Evolutionary conservation across 139 green algal genomes (phyloP), one percentile per base, ranked within the genome.

Genomic region (Yamagishiella unicocca): DNA sequence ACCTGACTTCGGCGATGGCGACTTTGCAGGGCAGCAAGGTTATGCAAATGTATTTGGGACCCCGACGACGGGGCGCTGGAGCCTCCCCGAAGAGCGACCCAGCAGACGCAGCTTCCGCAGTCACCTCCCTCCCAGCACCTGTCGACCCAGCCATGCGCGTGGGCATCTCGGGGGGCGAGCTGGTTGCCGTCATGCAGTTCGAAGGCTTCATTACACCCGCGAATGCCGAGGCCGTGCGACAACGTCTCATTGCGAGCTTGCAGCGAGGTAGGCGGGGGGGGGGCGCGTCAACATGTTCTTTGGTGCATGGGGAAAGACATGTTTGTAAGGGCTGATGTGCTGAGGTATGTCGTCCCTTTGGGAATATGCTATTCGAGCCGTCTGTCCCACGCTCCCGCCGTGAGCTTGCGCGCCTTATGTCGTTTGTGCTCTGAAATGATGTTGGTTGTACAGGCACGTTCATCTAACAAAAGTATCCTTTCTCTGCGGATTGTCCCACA

Each of bases 131-230:
- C 38, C 90, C 88, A 2, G 81, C 71, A 1, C 90, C 88, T 37
- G 76, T 1, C 0, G 43, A 62, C 0, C 19, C 50, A 10, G 67
- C 6, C 4, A 90, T 95, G 25, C 43, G 68, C 7, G 55, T 96
- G 22, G 33, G 42, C 38, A 80, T 94, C 9, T 87, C 88, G 0
- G 94, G 94, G 29, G 94, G 94, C 1, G 94, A 96, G 91, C 67
- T 96, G 43, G 82, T 96, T 22, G 94, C 94, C 19, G 88, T 92
- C 24, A 33, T 83, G 29, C 76, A 66, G 58, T 96, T 96, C 86
- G 92, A 94, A 58, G 93, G 93, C 24, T 90, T 92, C 85, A 94
- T 94, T 62, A 96, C 93, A 1, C 90, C 90, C n/a, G 54, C 92
- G 35, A 73, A 68, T 4, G 92, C 90, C 38, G 90, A 90, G 50